Percentiles rank a stretch among this genome's conserved stretches.
Evolutionary conservation across 2,329 filamentous ascomycete genomes (phyloP).

Genomic region (Colletotrichum gigasporum): DNA sequence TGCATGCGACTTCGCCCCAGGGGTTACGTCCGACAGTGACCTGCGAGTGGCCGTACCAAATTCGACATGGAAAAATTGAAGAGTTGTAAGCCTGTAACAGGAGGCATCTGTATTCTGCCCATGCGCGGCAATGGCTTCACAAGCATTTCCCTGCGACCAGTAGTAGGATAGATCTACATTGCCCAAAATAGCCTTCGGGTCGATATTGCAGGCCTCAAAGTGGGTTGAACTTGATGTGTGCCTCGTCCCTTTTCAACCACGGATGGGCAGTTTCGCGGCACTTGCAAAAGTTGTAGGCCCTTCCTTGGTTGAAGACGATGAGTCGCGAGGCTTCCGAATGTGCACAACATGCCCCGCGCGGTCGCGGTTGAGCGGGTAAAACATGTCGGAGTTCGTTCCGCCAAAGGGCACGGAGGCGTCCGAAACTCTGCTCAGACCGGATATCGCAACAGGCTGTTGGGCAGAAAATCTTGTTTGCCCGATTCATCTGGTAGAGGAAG

Average conservation of each 20-base stretch:
- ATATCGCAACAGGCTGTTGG: too few relatives aligned
- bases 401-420: background rate
- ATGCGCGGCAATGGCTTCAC: background rate
- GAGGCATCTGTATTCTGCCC: background rate
- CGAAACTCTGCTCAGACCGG: too few relatives aligned
- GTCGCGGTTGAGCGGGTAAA: background rate
- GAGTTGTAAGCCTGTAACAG: conserved; percentile 1
- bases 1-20: background rate
- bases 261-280: background rate
- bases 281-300: background rate
- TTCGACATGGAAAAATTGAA: background rate
- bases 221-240: too few relatives aligned
- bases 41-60: background rate
- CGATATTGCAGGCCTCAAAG: too few relatives aligned
- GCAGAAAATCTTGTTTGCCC: background rate
- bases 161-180: background rate
- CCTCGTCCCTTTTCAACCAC: too few relatives aligned
- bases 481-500: background rate
- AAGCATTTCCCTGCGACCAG: background rate
- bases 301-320: background rate
- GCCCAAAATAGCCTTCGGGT: background rate
- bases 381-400: background rate
- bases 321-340: background rate
- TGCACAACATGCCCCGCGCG: background rate
- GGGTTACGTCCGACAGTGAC: background rate